These are phyloP conservation scores for Arachis hypogaea DNA, from an alignment of 306 rosid genomes.

Conservation along the genomic window DNA sequence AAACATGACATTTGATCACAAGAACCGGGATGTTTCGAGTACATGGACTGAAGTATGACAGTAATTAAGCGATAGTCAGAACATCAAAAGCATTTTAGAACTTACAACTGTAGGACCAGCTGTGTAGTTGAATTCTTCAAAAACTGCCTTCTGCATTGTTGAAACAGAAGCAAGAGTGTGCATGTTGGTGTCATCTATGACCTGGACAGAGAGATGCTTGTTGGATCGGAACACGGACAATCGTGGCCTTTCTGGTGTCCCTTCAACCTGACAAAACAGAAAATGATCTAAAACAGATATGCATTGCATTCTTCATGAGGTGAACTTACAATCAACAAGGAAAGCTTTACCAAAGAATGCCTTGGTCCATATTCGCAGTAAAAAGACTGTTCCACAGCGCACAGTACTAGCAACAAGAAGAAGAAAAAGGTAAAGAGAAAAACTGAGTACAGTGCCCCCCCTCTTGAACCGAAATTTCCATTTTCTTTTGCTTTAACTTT, in stretches of 20 bases:
- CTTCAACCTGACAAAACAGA: constrained; percentile 70
- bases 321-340: constrained; percentile 4
- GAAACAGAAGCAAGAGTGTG: constrained; percentile 94
- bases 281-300: not conserved
- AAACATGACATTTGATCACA: no score
- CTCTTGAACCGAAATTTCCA: no score
- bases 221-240: constrained; percentile 89
- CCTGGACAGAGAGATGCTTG: constrained; percentile 92
- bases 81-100: constrained; percentile 34
- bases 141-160: constrained; percentile 77
- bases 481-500: not conserved
- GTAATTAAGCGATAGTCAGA: constrained; percentile 5
- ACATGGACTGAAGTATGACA: not conserved
- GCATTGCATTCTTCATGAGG: not conserved
- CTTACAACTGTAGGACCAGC: constrained; percentile 89
- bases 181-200: constrained; percentile 92
- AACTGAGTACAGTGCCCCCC: no score
- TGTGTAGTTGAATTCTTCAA: constrained; percentile 72
- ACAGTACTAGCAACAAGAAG: no score
- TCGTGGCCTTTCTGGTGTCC: constrained; percentile 95
- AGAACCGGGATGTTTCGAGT: no score
- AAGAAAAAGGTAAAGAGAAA: no score
- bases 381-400: no score
- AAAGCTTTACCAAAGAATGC: not conserved
- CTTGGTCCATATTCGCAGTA: no score